Evolutionary conservation across 441 rosid species (phyloP).

Genomic region (Pelargonium myrrhifolium): DNA sequence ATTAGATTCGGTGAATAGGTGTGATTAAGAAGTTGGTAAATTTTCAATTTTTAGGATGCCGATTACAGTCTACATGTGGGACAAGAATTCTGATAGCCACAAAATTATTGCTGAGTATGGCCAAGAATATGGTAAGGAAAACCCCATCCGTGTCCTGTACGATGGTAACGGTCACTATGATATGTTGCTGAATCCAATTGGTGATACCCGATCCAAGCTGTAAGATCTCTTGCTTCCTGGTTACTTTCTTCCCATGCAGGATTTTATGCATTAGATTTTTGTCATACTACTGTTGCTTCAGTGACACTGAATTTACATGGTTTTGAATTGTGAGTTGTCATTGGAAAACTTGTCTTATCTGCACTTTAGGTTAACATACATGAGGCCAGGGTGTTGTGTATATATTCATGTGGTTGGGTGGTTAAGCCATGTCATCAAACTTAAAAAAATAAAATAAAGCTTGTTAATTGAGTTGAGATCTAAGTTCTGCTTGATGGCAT

Average conservation of each 20-base stretch:
- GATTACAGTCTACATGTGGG: constrained; percentile 51
- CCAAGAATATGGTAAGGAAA: constrained; percentile 46
- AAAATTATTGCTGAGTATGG: constrained; percentile 60
- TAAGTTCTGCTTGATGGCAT: too few relatives aligned
- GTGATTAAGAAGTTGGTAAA: not conserved
- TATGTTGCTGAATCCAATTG: constrained; percentile 29
- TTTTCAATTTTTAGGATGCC: constrained; percentile 34
- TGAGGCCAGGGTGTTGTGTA: not conserved
- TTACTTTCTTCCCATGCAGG: not conserved
- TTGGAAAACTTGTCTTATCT: too few relatives aligned
- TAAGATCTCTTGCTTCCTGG: constrained; percentile 30
- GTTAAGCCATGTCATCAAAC: too few relatives aligned
- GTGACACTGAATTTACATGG: not conserved
- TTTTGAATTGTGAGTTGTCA: not conserved
- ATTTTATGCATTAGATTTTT: not conserved
- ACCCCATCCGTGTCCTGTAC: constrained; percentile 53
- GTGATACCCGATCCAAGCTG: constrained; percentile 26
- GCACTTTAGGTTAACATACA: not conserved
- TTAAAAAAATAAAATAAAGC: too few relatives aligned
- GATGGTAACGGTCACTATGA: constrained; percentile 63
- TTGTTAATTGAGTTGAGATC: too few relatives aligned
- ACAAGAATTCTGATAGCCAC: constrained; percentile 30
- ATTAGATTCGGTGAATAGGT: not conserved
- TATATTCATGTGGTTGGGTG: not conserved
- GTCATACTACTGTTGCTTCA: not conserved